Evolutionary conservation across 805 yeast genomes (phyloP).

Genomic region (Ascoidea rubescens): DNA sequence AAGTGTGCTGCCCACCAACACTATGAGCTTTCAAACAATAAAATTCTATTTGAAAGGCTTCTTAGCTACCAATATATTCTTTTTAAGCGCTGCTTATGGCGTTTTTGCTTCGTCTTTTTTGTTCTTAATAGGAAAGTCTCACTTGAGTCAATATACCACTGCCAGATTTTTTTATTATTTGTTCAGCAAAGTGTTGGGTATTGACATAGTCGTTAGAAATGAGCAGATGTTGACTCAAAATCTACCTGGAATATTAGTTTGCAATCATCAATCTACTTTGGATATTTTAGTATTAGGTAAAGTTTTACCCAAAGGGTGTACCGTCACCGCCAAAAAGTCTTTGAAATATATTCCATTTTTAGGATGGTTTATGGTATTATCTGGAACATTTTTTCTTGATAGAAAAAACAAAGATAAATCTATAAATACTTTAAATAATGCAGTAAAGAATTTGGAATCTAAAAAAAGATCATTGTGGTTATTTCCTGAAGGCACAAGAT

Average conservation of each 20-base stretch:
- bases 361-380: constrained; percentile 92
- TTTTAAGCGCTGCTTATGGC: constrained; percentile 60
- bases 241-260: constrained; percentile 65
- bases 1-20: no score
- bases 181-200: constrained; percentile 50
- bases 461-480: constrained; percentile 69
- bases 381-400: constrained; percentile 87
- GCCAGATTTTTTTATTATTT: constrained; percentile 67
- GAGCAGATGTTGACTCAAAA: constrained; percentile 35
- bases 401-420: constrained; percentile 68
- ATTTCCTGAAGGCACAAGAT: constrained; percentile 97
- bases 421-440: constrained; percentile 55
- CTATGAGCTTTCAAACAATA: constrained; percentile 15
- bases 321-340: constrained; percentile 84
- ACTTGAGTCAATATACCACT: constrained; percentile 77
- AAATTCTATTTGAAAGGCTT: constrained; percentile 44
- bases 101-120: constrained; percentile 59
- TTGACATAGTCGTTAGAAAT: constrained; percentile 55
- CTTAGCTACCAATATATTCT: constrained; percentile 36
- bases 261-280: constrained; percentile 85
- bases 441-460: constrained; percentile 45
- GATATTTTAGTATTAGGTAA: constrained; percentile 75
- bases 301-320: constrained; percentile 75
- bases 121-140: constrained; percentile 56
- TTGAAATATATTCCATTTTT: constrained; percentile 76